phyloP scores from a whole-genome alignment of 2,329 filamentous ascomycete species.

The Fusarium proliferatum region DNA sequence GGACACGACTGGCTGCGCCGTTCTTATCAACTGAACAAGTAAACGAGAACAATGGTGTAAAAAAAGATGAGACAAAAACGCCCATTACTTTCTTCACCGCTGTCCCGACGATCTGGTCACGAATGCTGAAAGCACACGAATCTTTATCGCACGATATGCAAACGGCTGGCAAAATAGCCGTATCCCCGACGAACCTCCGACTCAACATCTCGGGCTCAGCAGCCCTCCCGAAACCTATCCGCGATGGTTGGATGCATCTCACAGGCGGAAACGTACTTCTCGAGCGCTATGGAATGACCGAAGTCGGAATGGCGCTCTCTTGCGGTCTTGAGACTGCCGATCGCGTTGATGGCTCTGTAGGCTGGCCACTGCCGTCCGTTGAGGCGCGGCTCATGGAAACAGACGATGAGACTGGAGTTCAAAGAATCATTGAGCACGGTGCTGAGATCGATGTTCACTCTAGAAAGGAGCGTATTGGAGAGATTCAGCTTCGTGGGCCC shows the following conservation, averaged over 20 bases:
- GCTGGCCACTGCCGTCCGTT: slow-evolving; percentile 91
- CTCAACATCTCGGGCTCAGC: slow-evolving; percentile 95
- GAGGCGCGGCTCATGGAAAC: slow-evolving; percentile 78
- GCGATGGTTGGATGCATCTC: slow-evolving; percentile 82
- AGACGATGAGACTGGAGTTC: slow-evolving; percentile 76
- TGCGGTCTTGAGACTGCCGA: slow-evolving; percentile 82
- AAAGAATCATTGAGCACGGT: slow-evolving; percentile 70
- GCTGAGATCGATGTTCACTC: slow-evolving; percentile 62
- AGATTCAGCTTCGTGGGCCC: slow-evolving; percentile 69
- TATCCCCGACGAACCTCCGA: slow-evolving; percentile 81
- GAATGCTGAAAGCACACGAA: slow-evolving; percentile 81
- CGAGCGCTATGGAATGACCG: slow-evolving; percentile 99
- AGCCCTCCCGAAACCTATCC: slow-evolving; percentile 88
- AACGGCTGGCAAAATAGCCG: slow-evolving; percentile 73
- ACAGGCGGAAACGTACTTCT: slow-evolving; percentile 86
- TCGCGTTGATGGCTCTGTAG: slow-evolving; percentile 90
- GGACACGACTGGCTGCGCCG: slow-evolving; percentile 84
- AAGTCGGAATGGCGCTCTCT: slow-evolving; percentile 98
- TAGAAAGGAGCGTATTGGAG: slow-evolving; percentile 77
- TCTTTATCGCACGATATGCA: slow-evolving; percentile 70
- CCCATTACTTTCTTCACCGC: slow-evolving; percentile 91
- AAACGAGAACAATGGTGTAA: background rate
- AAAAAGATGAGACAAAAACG: slow-evolving; percentile 33
- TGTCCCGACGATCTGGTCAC: slow-evolving; percentile 94
- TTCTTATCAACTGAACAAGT: slow-evolving; percentile 63